Base-by-base conservation (phyloP, 2,329 filamentous ascomycete species). In the Ascochyta pisi region DNA sequence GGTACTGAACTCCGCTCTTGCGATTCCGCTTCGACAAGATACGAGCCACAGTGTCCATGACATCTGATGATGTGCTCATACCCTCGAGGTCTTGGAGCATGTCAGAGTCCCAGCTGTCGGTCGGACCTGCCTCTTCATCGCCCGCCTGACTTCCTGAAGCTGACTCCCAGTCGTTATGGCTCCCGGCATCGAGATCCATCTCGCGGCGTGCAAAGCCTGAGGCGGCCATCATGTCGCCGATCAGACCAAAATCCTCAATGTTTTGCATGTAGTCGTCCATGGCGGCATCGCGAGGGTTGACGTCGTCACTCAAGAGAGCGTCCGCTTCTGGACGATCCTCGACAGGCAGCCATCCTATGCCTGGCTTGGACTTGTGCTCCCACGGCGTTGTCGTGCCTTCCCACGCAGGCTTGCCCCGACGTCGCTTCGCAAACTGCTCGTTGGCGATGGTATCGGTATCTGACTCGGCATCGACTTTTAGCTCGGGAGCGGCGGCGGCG, bases 241-340 rank as follows among this genome's bases (percentile, higher is more conserved):
- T 67, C 43, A 69, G 59, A 3, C 78, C 79, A 43, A 81, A 80
- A 1, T 80, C 80, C 16, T 75, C 76, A 66, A 90, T 81, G 58
- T 92, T 91, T 39, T 84, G 82, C 66, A 91, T 87, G 64, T 92
- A 92, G 66, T 93, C 90, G 1, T 84, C 83, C 63, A 87, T 76
- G 38, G 86, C 78, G 1, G 66, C 65, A 39, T 69, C 62, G 10
- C 55, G 62, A 23, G 64, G 57, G 35, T 70, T 60, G 1, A 60
- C 56, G 9, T 72, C 34, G 27, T 61, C 64, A 19, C 34, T 50
- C 13, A 72, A 38, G 48, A 68, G 64, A 19, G 58, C 48, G 7
- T 66, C 58, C 63, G 68, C 68, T 34, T 61, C 47, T 4, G 66
- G 63, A 15, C 65, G 66, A 24, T 63, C 57, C 15, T 50, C 27